Evolutionary conservation across 306 rosid species (phyloP), one percentile per base, ranked within the genome.

Genomic region (Ceratonia siliqua): DNA sequence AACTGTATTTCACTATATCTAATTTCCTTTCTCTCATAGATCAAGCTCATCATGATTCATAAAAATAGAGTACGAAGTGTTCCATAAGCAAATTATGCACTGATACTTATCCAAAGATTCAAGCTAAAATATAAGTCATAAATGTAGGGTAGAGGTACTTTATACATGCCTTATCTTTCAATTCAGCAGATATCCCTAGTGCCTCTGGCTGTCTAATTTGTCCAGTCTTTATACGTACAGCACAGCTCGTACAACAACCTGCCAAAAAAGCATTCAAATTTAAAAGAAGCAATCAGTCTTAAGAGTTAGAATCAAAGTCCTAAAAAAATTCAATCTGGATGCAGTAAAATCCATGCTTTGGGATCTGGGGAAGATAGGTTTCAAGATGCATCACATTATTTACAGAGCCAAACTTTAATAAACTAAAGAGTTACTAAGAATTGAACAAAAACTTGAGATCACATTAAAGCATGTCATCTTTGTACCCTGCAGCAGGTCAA

Each of bases 241-340:
- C 99, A 69, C 98, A 94, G 79, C 99, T 94, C 62, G 98, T 94
- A 76, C 99, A 94, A 83, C 99, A 94, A 73, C 99, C 99, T 94
- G 87, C 75, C 79, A 81, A 8, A 48, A 5, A 82, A 32, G 70
- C 39, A 69, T 72, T 65, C 45, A 43, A n/a, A n/a, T n/a, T n/a
- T n/a, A n/a, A n/a, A 61, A 80, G 33, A 61, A 50, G 12, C 30
- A 54, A 43, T 53, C 25, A 8, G 15, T 42, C 38, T 73, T 25
- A 38, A 50, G 17, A 46, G 72, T 42, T 24, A 74, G 38, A 76
- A 63, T 69, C 75, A 73, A 43, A 69, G 25, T 68, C 10, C 46
- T 36, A 48, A 58, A 36, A 76, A 24, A 66, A 15, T 64, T 43
- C 39, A 59, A 66, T 64, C 53, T 42, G 17, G 39, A 66, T 2